phyloP scores from a whole-genome alignment of 2,329 filamentous ascomycete genomes.

The Chaetomium globosum region DNA sequence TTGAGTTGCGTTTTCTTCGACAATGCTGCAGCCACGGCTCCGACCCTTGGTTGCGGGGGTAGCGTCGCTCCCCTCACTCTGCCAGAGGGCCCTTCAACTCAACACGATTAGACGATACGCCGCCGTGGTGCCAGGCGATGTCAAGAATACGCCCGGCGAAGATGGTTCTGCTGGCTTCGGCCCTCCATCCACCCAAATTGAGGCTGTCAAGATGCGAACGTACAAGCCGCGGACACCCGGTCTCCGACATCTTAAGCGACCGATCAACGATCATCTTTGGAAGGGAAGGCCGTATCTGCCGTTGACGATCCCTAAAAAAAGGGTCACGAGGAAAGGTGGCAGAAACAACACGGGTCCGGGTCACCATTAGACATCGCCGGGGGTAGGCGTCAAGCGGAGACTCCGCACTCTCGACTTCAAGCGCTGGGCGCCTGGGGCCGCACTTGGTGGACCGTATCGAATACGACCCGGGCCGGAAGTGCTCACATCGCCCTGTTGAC shows the following conservation, averaged over 20 bases:
- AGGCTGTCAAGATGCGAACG: slow-evolving; percentile 65
- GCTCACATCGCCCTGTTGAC: slow-evolving; percentile 90
- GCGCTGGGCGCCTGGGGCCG: slow-evolving; percentile 73
- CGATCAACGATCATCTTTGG: slow-evolving; percentile 96
- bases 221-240: slow-evolving; percentile 95
- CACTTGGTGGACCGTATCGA: slow-evolving; percentile 93
- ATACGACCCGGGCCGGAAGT: slow-evolving; percentile 90
- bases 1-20: slow-evolving; percentile 13
- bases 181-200: slow-evolving; percentile 37
- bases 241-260: slow-evolving; percentile 84
- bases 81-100: slow-evolving; percentile 30
- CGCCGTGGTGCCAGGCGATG: slow-evolving; percentile 27
- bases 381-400: slow-evolving; percentile 86
- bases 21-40: slow-evolving; percentile 69
- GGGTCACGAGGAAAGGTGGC: slow-evolving; percentile 88
- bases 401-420: slow-evolving; percentile 91
- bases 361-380: slow-evolving; percentile 89
- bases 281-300: slow-evolving; percentile 82
- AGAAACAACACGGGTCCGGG: slow-evolving; percentile 81
- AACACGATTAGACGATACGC: slow-evolving; percentile 36
- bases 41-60: slow-evolving; percentile 48
- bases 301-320: slow-evolving; percentile 90
- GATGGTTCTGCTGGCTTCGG: slow-evolving; percentile 14
- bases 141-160: slow-evolving; percentile 23
- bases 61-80: slow-evolving; percentile 35